Evolutionary conservation across 2,329 filamentous ascomycete genomes (phyloP).

Genomic region (Exophiala bonariae): DNA sequence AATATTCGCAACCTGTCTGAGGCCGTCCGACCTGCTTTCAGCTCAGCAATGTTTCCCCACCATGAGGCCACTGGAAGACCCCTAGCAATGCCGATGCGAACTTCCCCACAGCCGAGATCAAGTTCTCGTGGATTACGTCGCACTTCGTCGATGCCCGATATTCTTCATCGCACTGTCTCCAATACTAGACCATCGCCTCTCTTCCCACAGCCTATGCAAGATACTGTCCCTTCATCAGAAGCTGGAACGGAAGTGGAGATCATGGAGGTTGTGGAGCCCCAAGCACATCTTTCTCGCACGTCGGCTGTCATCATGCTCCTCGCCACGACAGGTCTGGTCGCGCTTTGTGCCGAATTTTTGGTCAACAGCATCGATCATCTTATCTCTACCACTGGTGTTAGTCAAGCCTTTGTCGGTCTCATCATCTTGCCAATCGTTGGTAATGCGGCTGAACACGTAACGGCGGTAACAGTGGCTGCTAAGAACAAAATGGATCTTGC

Average conservation of each 20-base stretch:
- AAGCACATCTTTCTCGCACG: constrained; percentile 34
- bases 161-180: constrained; percentile 50
- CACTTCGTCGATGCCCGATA: constrained; percentile 72
- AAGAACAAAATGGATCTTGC: constrained; percentile 77
- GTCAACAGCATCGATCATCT: constrained; percentile 67
- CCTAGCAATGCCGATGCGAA: constrained; percentile 23
- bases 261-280: constrained; percentile 31
- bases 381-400: constrained; percentile 55
- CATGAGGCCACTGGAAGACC: constrained; percentile 24
- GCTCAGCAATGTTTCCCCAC: constrained; percentile 26
- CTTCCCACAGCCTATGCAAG: constrained; percentile 49
- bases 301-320: constrained; percentile 63
- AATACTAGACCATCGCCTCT: constrained; percentile 6
- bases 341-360: constrained; percentile 69
- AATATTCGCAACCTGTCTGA: constrained; percentile 61
- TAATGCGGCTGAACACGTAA: constrained; percentile 73
- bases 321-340: constrained; percentile 65
- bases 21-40: constrained; percentile 47
- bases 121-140: constrained; percentile 52
- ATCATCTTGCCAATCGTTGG: constrained; percentile 73
- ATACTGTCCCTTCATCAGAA: constrained; percentile 33
- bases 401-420: constrained; percentile 69
- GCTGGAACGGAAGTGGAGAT: constrained; percentile 28
- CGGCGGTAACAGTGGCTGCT: constrained; percentile 67
- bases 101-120: constrained; percentile 38